Evolutionary conservation across 768 basidiomycete species (phyloP), one percentile per base, ranked within the genome.

Genomic region (Rubroboletus pulcherrimus): DNA sequence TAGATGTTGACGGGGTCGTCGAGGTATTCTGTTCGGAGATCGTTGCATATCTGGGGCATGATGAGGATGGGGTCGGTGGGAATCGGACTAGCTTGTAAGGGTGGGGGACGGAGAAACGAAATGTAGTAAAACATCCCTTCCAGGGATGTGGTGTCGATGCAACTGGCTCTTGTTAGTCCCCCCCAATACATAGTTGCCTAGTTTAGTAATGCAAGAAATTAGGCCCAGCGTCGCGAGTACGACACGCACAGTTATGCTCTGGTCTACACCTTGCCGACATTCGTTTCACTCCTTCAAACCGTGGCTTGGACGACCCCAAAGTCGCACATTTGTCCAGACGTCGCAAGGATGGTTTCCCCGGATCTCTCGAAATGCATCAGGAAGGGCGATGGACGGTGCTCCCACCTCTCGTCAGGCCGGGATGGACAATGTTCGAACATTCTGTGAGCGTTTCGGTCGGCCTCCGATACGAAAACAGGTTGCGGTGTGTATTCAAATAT

Each of bases 71-170:
- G 55, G 17, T 66, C 62, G 1, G 68, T 62, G 0, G 73, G 73
- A 10, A 74, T 68, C 2, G 77, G 72, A 7, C 76, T 66, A 0
- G 77, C 75, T 48, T 79, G 78, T 4, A 73, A 61, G 4, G 92
- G 90, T 4, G 92, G 94, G 11, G 93, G 91, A 43, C 91, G 86
- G 15, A 95, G 82, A 68, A 95, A 95, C 29, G 90, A 94, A 40
- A 95, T 68, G 73, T 95, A 96, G 77, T 79, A 90, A 73, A 88
- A 93, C 92, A 93, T 93, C 14, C 17, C 3, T 5, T 1, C 1
- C 1, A 26, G 3, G 26, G 5, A 26, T 26, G 26, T 26, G 26
- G 26, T 21, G 21, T 21, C 21, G 21, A 21, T 21, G 2, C 21
- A 21, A 21, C 21, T 21, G 21, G 21, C 21, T 21, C 21, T 21